These are phyloP conservation scores for Nothopassalora personata DNA, from an alignment of 2,329 filamentous ascomycete genomes.

Conservation along the genomic window DNA sequence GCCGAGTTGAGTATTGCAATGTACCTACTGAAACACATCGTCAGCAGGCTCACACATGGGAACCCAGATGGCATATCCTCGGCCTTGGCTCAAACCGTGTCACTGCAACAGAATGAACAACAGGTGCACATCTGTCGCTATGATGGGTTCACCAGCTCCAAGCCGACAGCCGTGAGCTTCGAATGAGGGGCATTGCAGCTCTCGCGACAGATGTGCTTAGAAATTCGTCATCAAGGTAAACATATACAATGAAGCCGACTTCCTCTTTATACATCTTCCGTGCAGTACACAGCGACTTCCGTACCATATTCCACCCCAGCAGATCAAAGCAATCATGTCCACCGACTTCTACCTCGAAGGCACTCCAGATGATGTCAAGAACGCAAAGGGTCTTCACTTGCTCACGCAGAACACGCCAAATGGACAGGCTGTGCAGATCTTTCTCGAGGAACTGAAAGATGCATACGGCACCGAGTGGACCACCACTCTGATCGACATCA, in stretches of 20 bases:
- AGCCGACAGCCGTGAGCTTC: background rate
- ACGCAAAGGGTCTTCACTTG: conserved; percentile 49
- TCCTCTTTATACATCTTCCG: background rate
- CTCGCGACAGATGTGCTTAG: background rate
- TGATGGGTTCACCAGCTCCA: background rate
- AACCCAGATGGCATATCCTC: too few species aligned
- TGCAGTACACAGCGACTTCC: background rate
- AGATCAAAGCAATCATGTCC: conserved; percentile 29
- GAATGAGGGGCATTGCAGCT: background rate
- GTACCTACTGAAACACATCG: too few species aligned
- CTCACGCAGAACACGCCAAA: conserved; percentile 50
- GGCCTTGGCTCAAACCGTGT: too few species aligned
- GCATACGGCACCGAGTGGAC: conserved; percentile 47
- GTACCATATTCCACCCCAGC: background rate
- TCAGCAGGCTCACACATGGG: too few species aligned
- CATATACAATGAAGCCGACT: background rate
- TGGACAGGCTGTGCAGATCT: conserved; percentile 49
- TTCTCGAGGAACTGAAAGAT: conserved; percentile 52
- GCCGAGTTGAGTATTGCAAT: too few species aligned
- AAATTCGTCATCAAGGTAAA: background rate
- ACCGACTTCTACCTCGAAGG: conserved; percentile 40
- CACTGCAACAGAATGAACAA: too few species aligned
- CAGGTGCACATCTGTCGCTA: background rate
- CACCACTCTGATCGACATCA: conserved; percentile 46
- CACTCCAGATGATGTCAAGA: conserved; percentile 43